Conservation (phyloP, 2,329 filamentous ascomycete genomes). For the Cytospora leucostoma region DNA sequence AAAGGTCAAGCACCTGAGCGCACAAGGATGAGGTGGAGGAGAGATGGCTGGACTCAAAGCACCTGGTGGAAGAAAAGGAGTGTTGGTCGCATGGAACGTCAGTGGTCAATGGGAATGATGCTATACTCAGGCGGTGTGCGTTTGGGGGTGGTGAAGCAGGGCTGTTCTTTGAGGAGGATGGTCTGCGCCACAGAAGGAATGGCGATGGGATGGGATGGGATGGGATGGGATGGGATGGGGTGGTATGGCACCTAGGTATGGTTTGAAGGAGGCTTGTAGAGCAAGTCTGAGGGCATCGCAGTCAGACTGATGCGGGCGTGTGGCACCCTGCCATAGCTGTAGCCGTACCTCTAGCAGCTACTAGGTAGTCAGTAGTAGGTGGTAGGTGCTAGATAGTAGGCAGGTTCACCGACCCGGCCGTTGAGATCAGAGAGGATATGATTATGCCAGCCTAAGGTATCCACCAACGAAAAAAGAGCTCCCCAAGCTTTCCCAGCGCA, state of each 20-base stretch:
- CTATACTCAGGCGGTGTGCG: background rate
- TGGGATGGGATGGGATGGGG: too few species aligned
- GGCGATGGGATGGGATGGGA: background rate
- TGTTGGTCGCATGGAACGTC: background rate
- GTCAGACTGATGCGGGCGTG: background rate
- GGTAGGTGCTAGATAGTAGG: conserved; percentile 7
- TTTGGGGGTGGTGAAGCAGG: background rate
- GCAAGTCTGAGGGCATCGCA: background rate
- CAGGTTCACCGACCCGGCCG: background rate
- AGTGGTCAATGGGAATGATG: background rate
- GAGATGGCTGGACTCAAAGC: background rate
- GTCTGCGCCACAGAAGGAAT: background rate
- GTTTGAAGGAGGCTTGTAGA: background rate
- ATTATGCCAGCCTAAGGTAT: conserved; percentile 13
- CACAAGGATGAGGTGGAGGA: background rate
- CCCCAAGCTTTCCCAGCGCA: conserved; percentile 6
- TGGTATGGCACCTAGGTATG: background rate
- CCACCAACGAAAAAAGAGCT: too few species aligned
- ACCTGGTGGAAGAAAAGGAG: background rate
- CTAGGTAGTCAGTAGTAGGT: background rate
- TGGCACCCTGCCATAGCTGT: background rate
- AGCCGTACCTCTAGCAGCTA: background rate
- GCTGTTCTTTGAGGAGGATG: background rate
- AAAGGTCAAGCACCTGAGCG: background rate
- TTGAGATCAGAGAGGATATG: conserved; percentile 5